A percentile compares a stretch with the other conserved stretches of the same genome.
Conservation (phyloP, 768 basidiomycete genomes). For the Tubosaeta sp. region DNA sequence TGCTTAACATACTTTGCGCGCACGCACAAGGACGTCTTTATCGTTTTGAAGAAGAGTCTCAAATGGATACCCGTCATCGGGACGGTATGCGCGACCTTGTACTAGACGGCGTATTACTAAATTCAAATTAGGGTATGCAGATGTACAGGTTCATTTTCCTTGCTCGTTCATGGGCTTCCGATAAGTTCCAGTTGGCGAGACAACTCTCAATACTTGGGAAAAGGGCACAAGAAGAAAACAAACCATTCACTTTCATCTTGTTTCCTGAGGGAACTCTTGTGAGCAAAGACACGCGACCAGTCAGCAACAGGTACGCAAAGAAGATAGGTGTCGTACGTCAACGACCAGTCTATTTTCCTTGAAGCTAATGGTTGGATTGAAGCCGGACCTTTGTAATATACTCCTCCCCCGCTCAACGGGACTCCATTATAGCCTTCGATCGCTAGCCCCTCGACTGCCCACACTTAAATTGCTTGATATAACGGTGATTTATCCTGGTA, state of each 20-base stretch:
- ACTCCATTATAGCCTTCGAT: slow-evolving; percentile 76
- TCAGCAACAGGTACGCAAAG: slow-evolving; percentile 83
- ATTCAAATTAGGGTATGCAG: slow-evolving; percentile 71
- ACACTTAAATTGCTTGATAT: slow-evolving; percentile 82
- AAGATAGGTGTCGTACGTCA: slow-evolving; percentile 80
- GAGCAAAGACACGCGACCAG: slow-evolving; percentile 77
- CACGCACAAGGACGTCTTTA: slow-evolving; percentile 72
- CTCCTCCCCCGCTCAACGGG: slow-evolving; percentile 93
- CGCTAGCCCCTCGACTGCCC: slow-evolving; percentile 73
- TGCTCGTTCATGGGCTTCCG: slow-evolving; percentile 85
- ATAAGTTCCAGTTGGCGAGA: slow-evolving; percentile 60
- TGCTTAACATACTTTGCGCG: slow-evolving; percentile 69
- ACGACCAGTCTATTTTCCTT: slow-evolving; percentile 3
- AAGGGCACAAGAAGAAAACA: slow-evolving; percentile 61
- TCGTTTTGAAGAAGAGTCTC: slow-evolving; percentile 89
- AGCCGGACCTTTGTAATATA: slow-evolving; percentile 79
- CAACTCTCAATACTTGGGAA: slow-evolving; percentile 67
- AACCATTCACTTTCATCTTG: slow-evolving; percentile 75
- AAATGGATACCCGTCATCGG: slow-evolving; percentile 85
- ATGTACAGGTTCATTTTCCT: slow-evolving; percentile 93
- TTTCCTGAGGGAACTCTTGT: slow-evolving; percentile 97
- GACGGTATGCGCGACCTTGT: slow-evolving; percentile 54
- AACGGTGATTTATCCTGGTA: slow-evolving; percentile 89
- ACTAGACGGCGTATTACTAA: slow-evolving; percentile 5
- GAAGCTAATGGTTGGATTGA: slow-evolving; percentile 6